Evolutionary conservation across 108 stramenopile genomes (phyloP).

Genomic region (Cyclotella sp.): DNA sequence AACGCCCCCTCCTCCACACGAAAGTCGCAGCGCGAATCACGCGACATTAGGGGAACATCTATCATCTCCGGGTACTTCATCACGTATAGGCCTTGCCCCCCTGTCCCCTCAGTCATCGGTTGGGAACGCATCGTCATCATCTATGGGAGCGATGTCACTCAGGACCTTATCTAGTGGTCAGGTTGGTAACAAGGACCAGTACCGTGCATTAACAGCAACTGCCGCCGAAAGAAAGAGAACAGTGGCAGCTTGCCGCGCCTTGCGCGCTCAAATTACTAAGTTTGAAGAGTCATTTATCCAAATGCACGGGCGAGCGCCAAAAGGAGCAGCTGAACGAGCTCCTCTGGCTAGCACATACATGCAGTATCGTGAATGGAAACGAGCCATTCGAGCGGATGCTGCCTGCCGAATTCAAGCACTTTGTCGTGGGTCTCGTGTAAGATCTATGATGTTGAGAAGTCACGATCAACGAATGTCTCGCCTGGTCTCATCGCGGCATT

Average conservation of each 20-base stretch:
- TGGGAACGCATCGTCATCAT: constrained; percentile 41
- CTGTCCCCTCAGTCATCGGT: constrained; percentile 49
- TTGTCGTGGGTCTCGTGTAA: constrained; percentile 64
- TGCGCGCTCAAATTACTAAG: constrained; percentile 85
- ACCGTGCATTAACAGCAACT: constrained; percentile 85
- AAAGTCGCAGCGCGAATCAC: neutral
- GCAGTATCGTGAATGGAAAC: constrained; percentile 91
- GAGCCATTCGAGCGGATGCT: constrained; percentile 88
- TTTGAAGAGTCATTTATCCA: constrained; percentile 88
- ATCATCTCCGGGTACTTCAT: constrained; percentile 9
- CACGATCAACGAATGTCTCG: constrained; percentile 55
- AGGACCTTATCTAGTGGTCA: constrained; percentile 49
- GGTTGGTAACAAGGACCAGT: constrained; percentile 57
- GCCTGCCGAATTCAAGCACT: constrained; percentile 86
- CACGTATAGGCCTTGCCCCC: constrained; percentile 28
- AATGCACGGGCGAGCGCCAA: constrained; percentile 80
- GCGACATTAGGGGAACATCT: neutral
- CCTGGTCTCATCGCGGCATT: constrained; percentile 58
- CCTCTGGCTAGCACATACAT: constrained; percentile 88
- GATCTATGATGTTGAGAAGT: constrained; percentile 62
- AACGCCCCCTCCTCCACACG: constrained; percentile 52
- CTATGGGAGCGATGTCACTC: constrained; percentile 38
- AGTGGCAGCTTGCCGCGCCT: constrained; percentile 87
- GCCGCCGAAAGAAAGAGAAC: constrained; percentile 86
- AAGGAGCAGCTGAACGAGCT: constrained; percentile 83